A percentile compares a stretch with the other conserved stretches of the same genome.
phyloP scores from a whole-genome alignment of 768 basidiomycete species.

The Podaxis sp. region DNA sequence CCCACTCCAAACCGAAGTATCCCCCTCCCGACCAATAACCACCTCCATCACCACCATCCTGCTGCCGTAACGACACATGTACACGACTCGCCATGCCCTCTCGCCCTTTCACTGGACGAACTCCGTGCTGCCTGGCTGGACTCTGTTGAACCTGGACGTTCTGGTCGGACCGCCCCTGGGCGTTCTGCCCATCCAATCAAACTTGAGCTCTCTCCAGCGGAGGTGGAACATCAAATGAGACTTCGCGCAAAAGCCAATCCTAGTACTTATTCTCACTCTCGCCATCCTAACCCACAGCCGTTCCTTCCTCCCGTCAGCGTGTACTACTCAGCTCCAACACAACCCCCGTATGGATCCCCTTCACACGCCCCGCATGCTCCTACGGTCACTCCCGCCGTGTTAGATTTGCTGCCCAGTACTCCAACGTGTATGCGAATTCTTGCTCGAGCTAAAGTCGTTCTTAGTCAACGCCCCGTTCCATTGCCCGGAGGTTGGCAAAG shows the following conservation, averaged over 20 bases:
- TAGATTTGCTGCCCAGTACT: slow-evolving; percentile 34
- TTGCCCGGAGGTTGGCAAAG: slow-evolving; percentile 21
- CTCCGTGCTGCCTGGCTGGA: slow-evolving; percentile 61
- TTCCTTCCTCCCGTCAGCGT: slow-evolving; percentile 28
- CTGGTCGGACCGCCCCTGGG: background rate
- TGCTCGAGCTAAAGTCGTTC: slow-evolving; percentile 23
- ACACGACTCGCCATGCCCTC: slow-evolving; percentile 38
- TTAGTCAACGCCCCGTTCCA: slow-evolving; percentile 26
- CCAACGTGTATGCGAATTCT: slow-evolving; percentile 28
- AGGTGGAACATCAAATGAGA: slow-evolving; percentile 16
- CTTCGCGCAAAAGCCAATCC: background rate
- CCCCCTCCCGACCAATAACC: slow-evolving; percentile 14
- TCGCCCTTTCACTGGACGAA: slow-evolving; percentile 57
- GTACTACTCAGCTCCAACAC: slow-evolving; percentile 25
- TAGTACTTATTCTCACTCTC: slow-evolving; percentile 14
- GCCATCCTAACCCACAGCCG: slow-evolving; percentile 30
- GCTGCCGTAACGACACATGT: slow-evolving; percentile 28
- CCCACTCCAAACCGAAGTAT: slow-evolving; percentile 5
- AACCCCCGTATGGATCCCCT: background rate
- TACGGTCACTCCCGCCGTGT: slow-evolving; percentile 31
- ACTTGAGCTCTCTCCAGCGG: slow-evolving; percentile 28
- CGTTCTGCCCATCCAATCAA: slow-evolving; percentile 24
- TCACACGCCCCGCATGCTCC: slow-evolving; percentile 21
- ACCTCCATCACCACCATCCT: slow-evolving; percentile 31
- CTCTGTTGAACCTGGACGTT: slow-evolving; percentile 29